Conservation (phyloP, 1,284 basidiomycete genomes). For the Ceratobasidium theobromae region DNA sequence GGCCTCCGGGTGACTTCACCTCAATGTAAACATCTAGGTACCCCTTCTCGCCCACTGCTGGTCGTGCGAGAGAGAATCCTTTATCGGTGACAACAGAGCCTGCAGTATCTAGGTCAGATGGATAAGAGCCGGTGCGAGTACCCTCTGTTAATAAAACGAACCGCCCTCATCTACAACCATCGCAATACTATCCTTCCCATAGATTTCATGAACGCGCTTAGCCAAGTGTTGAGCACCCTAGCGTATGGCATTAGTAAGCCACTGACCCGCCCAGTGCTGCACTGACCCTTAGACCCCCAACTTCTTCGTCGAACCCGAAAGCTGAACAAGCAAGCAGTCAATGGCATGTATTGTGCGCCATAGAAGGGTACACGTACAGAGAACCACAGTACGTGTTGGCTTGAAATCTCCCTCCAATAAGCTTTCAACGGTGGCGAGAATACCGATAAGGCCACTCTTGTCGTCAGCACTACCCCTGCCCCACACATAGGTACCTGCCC, state of each 20-base stretch:
- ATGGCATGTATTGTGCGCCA: neutral
- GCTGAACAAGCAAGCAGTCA: conserved; percentile 39
- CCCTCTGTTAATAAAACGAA: neutral
- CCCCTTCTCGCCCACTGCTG: conserved; percentile 65
- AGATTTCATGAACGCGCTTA: conserved; percentile 52
- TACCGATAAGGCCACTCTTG: conserved; percentile 61
- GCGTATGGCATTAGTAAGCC: neutral
- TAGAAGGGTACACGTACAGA: conserved; percentile 39
- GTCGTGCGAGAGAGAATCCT: conserved; percentile 51
- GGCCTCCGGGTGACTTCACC: conserved; percentile 62
- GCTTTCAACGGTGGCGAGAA: conserved; percentile 57
- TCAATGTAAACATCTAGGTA: conserved; percentile 58
- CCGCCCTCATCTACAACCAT: conserved; percentile 54
- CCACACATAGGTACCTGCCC: conserved; percentile 56
- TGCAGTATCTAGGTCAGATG: conserved; percentile 46
- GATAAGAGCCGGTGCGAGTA: conserved; percentile 32
- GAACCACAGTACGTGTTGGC: conserved; percentile 56
- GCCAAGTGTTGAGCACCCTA: conserved; percentile 60
- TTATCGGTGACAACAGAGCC: conserved; percentile 46
- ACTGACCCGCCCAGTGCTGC: neutral
- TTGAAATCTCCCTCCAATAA: conserved; percentile 55
- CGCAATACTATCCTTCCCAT: conserved; percentile 61
- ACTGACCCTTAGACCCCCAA: conserved; percentile 49
- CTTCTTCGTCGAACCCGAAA: conserved; percentile 74
- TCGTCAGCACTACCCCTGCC: conserved; percentile 65